phyloP scores from a whole-genome alignment of 2,329 filamentous ascomycete genomes.

The Purpureocillium lavendulum region DNA sequence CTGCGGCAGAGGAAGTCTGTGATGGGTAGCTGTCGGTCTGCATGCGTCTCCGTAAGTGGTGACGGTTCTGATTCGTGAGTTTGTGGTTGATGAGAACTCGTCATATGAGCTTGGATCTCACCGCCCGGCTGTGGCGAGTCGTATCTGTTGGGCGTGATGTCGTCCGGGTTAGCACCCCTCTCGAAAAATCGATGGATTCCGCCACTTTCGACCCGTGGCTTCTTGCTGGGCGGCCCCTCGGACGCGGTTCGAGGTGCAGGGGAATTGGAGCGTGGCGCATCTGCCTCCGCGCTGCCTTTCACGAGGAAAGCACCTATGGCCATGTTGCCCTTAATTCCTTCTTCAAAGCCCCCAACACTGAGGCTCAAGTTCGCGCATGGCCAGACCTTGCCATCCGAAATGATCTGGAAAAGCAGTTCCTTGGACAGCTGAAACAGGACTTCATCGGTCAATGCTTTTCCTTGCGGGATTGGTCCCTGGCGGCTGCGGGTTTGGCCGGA shows the following conservation, averaged over 20 bases:
- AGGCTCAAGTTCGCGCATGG: constrained; percentile 87
- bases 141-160: constrained; percentile 1
- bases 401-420: constrained; percentile 67
- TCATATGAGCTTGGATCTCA: neutral
- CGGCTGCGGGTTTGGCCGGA: constrained; percentile 66
- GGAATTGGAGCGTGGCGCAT: constrained; percentile 19
- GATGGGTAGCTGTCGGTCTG: constrained; percentile 21
- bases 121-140: neutral
- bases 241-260: neutral
- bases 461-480: constrained; percentile 67
- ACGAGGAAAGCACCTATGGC: constrained; percentile 83
- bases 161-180: constrained; percentile 20
- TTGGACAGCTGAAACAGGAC: constrained; percentile 69
- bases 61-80: neutral
- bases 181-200: constrained; percentile 53
- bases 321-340: constrained; percentile 74
- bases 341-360: constrained; percentile 87
- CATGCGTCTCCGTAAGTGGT: neutral
- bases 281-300: constrained; percentile 60
- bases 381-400: constrained; percentile 73
- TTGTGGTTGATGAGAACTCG: neutral
- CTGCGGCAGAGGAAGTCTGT: constrained; percentile 46
- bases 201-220: constrained; percentile 29
- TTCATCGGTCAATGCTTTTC: constrained; percentile 63
- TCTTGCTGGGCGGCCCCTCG: constrained; percentile 17